Conservation (phyloP, 176 grass and related monocot species). For the Paspalum vaginatum region DNA sequence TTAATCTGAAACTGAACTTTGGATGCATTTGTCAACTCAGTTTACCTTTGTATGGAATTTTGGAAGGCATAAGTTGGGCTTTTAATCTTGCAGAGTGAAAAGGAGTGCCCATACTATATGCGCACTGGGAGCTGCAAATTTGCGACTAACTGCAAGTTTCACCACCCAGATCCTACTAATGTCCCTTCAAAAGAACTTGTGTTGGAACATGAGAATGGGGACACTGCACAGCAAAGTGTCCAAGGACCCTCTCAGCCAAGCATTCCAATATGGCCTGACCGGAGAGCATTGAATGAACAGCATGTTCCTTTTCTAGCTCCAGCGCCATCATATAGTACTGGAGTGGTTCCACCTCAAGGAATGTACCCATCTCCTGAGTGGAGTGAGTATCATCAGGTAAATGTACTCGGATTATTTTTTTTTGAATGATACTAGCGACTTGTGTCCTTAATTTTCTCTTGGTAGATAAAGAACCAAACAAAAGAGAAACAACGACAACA, state of each 20-base stretch:
- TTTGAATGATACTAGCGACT: neutral
- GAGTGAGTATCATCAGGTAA: constrained; percentile 87
- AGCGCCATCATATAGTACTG: constrained; percentile 59
- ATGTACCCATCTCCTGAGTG: constrained; percentile 65
- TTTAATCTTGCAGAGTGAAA: constrained; percentile 64
- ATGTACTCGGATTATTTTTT: too few relatives aligned
- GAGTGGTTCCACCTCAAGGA: constrained; percentile 70
- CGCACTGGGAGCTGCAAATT: constrained; percentile 91
- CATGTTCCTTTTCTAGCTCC: constrained; percentile 64
- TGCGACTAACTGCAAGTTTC: constrained; percentile 78
- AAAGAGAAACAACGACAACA: too few relatives aligned
- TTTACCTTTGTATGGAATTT: constrained; percentile 10
- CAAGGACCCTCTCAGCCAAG: constrained; percentile 50
- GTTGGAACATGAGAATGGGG: constrained; percentile 49
- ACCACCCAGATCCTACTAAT: constrained; percentile 90
- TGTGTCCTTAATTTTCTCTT: constrained; percentile 9
- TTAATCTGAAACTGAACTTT: neutral
- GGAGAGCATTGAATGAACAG: constrained; percentile 55
- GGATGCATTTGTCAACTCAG: neutral
- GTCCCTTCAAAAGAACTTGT: constrained; percentile 45
- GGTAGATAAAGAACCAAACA: neutral
- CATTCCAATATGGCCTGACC: constrained; percentile 54
- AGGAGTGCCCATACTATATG: constrained; percentile 95
- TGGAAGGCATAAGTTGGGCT: constrained; percentile 29
- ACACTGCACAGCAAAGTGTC: constrained; percentile 54